phyloP scores from a whole-genome alignment of 1,139 yeast species.

The Magnusiomyces tetraspermus region DNA sequence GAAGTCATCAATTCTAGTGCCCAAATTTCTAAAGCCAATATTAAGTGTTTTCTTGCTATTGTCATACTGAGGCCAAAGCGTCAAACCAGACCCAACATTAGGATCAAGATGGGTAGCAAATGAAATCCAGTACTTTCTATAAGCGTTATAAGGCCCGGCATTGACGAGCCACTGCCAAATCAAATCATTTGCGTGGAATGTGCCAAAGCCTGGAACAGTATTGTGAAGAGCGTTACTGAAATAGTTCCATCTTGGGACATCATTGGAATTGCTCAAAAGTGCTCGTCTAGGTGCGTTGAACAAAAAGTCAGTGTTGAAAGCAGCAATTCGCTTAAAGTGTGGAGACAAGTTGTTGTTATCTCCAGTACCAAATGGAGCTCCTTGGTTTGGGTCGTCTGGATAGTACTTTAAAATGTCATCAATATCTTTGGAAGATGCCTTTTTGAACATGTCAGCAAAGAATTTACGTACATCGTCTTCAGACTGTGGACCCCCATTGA shows the following conservation, averaged over 20 bases:
- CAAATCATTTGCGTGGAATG: constrained; percentile 17
- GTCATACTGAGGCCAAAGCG: constrained; percentile 34
- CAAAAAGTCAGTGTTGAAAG: not conserved
- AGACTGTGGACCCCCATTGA: not conserved
- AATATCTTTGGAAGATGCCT: constrained; percentile 5
- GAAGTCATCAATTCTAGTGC: constrained; percentile 1
- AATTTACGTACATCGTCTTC: not conserved
- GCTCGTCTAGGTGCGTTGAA: not conserved
- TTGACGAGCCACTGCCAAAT: constrained; percentile 7
- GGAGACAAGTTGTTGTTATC: constrained; percentile 7
- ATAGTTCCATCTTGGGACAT: not conserved
- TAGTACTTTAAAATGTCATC: constrained; percentile 8
- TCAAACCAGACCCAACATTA: constrained; percentile 6
- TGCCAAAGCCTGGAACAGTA: constrained; percentile 16
- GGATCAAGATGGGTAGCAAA: constrained; percentile 19
- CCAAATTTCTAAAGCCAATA: not conserved
- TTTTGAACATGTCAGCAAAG: constrained; percentile 1
- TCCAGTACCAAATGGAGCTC: constrained; percentile 21
- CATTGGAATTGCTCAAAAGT: not conserved
- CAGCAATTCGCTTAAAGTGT: constrained; percentile 7
- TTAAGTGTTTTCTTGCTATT: constrained; percentile 4
- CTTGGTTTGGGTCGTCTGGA: constrained; percentile 16
- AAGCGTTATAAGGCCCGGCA: constrained; percentile 10
- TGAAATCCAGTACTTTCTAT: constrained; percentile 17
- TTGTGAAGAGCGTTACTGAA: constrained; percentile 5